These are phyloP conservation scores for Gryganskiella cystojenkinii DNA, from an alignment of 192 early-diverging fungal genomes.

Conservation along the genomic window DNA sequence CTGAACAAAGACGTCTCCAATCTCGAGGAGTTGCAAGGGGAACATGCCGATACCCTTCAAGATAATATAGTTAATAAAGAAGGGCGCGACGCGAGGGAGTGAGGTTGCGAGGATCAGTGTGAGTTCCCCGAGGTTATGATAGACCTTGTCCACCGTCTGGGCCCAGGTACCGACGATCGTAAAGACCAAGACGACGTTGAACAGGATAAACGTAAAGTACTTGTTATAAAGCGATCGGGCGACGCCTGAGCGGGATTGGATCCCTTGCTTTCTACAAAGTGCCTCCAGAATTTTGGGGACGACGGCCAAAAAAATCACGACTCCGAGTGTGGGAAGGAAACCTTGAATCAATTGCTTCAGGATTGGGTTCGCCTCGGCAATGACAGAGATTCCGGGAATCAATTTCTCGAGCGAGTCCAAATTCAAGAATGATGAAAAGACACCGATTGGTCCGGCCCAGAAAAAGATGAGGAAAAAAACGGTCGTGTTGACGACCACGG, in stretches of 20 bases:
- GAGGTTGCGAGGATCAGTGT: slow-evolving; percentile 71
- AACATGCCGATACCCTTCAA: slow-evolving; percentile 76
- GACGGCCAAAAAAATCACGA: slow-evolving; percentile 74
- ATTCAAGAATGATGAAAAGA: slow-evolving; percentile 73
- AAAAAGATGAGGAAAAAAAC: slow-evolving; percentile 78
- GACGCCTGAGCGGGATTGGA: slow-evolving; percentile 56
- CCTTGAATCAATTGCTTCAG: slow-evolving; percentile 71
- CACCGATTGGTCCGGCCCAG: slow-evolving; percentile 78
- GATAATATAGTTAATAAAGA: slow-evolving; percentile 82
- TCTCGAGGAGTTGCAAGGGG: slow-evolving; percentile 77
- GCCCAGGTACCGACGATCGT: slow-evolving; percentile 76
- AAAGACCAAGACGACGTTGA: slow-evolving; percentile 82
- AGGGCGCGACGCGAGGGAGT: slow-evolving; percentile 77
- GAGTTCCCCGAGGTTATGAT: slow-evolving; percentile 70
- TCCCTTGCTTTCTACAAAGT: slow-evolving; percentile 57
- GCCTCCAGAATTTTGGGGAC: slow-evolving; percentile 75
- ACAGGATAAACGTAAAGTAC: slow-evolving; percentile 79
- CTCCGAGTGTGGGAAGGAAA: slow-evolving; percentile 78
- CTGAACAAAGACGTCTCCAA: slow-evolving; percentile 70
- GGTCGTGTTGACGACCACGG: slow-evolving; percentile 61
- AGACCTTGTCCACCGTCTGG: slow-evolving; percentile 69
- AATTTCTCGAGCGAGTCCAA: slow-evolving; percentile 67
- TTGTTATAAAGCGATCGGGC: slow-evolving; percentile 61
- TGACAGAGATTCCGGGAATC: slow-evolving; percentile 67
- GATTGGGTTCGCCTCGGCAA: slow-evolving; percentile 61